Base-by-base conservation (phyloP, 345 rosid species). In the Dimocarpus longan region DNA sequence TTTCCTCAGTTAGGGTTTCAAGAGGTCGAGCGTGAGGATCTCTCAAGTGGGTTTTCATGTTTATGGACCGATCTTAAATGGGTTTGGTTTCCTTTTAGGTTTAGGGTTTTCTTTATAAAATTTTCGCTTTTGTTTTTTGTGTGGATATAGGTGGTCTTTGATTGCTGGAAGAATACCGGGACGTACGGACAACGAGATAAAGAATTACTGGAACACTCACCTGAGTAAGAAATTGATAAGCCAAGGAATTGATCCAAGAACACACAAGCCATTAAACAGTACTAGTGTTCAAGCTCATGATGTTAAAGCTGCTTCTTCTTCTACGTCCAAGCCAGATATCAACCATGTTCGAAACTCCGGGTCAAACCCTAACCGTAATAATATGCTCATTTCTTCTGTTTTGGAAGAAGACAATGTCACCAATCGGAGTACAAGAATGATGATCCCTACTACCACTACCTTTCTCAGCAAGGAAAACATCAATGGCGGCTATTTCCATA, bases 141-240 rank as follows among this genome's bases (percentile, higher is more conserved):
- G 13, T 63, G 3, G 63, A 44, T 54, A n/a, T 43, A 68, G 93
- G 79, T 90, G 93, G 93, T 90, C 93, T 15, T 75, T 90, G 68
- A 90, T 90, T 44, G 93, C 93, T 5, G 93, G 93, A 5, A 87
- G 93, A 66, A 87, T 90, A 21, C 93, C 93, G 3, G 93, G 93
- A 12, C 81, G 93, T 0, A 90, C 93, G 0, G 93, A 90, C 54
- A 90, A 90, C 50, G 93, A 90, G 80, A 90, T 90, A 19, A 90
- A 90, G 91, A 90, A 90, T 70, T 90, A 90, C 81, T 90, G 93
- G 93, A 90, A 90, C 85, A 88, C 91, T 66, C 90, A 88, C 84
- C 88, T 90, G 15, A 90, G 90, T 60, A 90, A 87, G 85, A 90
- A 90, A 83, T 78, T 90, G 71, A 85, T 90, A 69, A 85, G 84